phyloP scores from a whole-genome alignment of 371 early-diverging fungal species.

The Mucor piriformis region DNA sequence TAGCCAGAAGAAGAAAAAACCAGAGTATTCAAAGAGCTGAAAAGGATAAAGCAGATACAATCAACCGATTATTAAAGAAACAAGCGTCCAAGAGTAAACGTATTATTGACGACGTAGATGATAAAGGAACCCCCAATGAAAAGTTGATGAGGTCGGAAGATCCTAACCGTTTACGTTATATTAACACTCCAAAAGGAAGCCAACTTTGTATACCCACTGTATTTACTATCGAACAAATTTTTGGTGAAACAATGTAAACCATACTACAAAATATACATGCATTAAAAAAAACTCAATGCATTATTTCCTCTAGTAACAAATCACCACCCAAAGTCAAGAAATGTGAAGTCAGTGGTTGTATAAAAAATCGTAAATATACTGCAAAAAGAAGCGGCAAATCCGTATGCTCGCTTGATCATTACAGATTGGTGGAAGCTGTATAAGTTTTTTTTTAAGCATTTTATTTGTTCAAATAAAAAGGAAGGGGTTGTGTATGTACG shows the following conservation, averaged over 20 bases:
- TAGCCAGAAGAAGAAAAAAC: conserved; percentile 75
- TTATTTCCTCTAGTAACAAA: not conserved
- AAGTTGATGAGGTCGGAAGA: conserved; percentile 22
- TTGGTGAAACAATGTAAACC: conserved; percentile 18
- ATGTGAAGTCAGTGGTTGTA: conserved; percentile 41
- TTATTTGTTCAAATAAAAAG: not conserved
- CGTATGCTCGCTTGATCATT: conserved; percentile 52
- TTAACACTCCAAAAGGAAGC: conserved; percentile 27
- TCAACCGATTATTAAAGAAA: conserved; percentile 74
- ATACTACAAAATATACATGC: not conserved
- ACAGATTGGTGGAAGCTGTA: conserved; percentile 33
- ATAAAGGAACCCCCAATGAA: conserved; percentile 26
- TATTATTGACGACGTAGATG: conserved; percentile 54
- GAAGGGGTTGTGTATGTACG: not conserved
- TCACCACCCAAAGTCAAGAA: not conserved
- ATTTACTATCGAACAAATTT: conserved; percentile 32
- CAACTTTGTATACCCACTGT: conserved; percentile 33
- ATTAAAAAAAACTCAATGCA: not conserved
- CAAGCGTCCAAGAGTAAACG: conserved; percentile 71
- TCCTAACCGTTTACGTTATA: conserved; percentile 36
- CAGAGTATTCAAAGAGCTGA: conserved; percentile 78
- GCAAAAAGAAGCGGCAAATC: conserved; percentile 41
- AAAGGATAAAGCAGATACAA: conserved; percentile 77
- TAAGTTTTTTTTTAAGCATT: conserved; percentile 5
- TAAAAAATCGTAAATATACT: conserved; percentile 41